Percentiles rank a stretch among this genome's conserved stretches.
Conservation (phyloP, 176 grass and related monocot genomes). For the Rhynchospora pubera region DNA sequence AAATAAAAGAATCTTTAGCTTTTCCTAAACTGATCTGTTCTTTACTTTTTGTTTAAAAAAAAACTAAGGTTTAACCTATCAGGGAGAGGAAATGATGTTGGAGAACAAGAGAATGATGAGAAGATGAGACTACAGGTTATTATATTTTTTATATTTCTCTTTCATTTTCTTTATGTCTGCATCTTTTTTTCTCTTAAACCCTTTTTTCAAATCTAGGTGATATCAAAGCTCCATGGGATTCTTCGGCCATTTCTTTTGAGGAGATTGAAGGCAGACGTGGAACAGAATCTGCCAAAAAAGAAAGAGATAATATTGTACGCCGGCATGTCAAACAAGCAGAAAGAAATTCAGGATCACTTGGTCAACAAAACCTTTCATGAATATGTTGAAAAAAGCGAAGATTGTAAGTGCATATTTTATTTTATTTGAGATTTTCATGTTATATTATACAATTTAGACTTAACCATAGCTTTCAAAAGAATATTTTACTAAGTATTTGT, state of each 20-base stretch:
- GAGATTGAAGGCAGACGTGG: constrained; percentile 91
- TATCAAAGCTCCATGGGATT: constrained; percentile 85
- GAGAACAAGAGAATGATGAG: constrained; percentile 66
- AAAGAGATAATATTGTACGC: constrained; percentile 98
- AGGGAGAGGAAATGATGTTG: constrained; percentile 42
- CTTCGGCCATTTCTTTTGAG: constrained; percentile 93
- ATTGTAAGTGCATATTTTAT: constrained; percentile 38
- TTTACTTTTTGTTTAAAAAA: constrained; percentile 6
- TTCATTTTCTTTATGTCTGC: not conserved
- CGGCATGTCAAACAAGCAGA: constrained; percentile 90
- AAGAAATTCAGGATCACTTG: constrained; percentile 76
- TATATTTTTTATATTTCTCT: not conserved
- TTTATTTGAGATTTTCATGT: not conserved
- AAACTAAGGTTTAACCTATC: constrained; percentile 86
- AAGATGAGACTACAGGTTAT: constrained; percentile 70
- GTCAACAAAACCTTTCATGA: constrained; percentile 64
- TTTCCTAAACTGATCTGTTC: not conserved
- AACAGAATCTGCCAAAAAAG: constrained; percentile 83
- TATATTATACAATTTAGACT: not conserved
- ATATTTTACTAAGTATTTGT: not conserved
- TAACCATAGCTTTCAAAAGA: not conserved
- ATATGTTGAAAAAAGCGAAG: constrained; percentile 51
- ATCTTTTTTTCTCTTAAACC: not conserved
- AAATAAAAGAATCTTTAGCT: not conserved
- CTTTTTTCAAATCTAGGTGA: constrained; percentile 20